Evolutionary conservation across 192 early-diverging fungal genomes (phyloP), one percentile per base, ranked within the genome.

Genomic region (Helicostylum pulchrum): DNA sequence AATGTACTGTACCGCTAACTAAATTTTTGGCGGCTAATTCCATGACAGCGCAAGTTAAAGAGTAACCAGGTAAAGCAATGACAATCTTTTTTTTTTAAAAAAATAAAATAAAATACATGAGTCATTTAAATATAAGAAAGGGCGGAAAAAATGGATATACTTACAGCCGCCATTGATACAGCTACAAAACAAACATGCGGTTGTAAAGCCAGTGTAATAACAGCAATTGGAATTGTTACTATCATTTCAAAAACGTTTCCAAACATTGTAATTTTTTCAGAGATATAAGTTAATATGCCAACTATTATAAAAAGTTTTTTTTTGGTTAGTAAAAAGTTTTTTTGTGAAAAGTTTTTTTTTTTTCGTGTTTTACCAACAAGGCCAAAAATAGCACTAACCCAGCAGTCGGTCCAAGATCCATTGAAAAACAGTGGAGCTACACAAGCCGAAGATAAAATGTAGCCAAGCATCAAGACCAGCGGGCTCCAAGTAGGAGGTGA

Each of bases 11-110:
- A 36, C 95, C 95, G 5, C 89, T 87, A 44, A 96, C 85, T 72
- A 95, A 83, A 70, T 97, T 97, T 46, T 88, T 81, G 14, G 92
- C 90, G 1, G 89, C 83, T 65, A 97, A 73, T 66, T 97, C 95
- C 73, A 94, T 92, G 53, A 97, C 88, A 17, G 89, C 76, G 49
- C 88, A 80, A 1, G 95, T 97, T 58, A 97, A 70, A 7, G 85
- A 75, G 48, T 94, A 80, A 8, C 95, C 95, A 0, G 88, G 85
- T 5, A 89, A 74, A 31, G 86, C 65, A 69, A 87, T 77, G 14
- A 87, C 81, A 53, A 75, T 59, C 67, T 68, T 26, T 19, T 8
- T 7, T n/a, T n/a, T n/a, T n/a, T n/a, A n/a, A n/a, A 63, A 21
- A 14, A 48, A 42, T 32, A 21, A 23, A 55, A 26, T 11, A 1